Base-by-base conservation (phyloP, 805 yeast species). In the Saccharomycopsis lassenensis region DNA sequence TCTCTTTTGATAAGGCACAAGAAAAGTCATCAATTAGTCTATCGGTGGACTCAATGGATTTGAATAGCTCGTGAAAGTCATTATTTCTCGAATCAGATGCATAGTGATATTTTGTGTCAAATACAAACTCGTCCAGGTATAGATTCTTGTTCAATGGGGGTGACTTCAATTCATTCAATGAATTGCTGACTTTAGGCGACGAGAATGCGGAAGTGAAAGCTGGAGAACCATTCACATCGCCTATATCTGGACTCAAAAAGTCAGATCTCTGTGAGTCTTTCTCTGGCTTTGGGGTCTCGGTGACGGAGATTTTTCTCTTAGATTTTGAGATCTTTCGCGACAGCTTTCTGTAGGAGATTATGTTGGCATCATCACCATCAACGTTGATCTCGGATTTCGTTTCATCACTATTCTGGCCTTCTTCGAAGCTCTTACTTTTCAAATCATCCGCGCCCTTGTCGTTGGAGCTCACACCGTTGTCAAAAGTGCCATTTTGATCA, bases 1-100 rank as follows among this genome's bases (percentile, higher is more conserved):
- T 83, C 45, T 89, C 97, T 43, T 85, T 65, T 45, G 87, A 79
- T 37, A 89, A 59, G 0, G 96, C 95, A 62, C 97, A 91, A 19
- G 84, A 73, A 49, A 80, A 87, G 48, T 86, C 96, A 50, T 85
- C 95, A 24, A 89, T 54, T 11, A 89, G 59, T 34, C 78, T 62
- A 49, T 89, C 96, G 31, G 73, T 68, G 17, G 59, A 58, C 2
- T 87, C 81, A 2, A 85, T 60, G 6, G 75, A 64, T 38, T 74
- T 65, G 62, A 89, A 91, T 2, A 78, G 47, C 26, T 63, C 67
- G 56, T 86, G 96, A 54, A 85, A 91, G 25, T 83, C 94, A 4
- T 65, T 60, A 50, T 86, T 69, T 36, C 93, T 62, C 33, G 67
- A 67, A 36, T 64, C 63, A 2, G 76, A 60, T 1, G 95, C 85